phyloP scores from a whole-genome alignment of 495 filamentous ascomycete genomes.

The Aspergillus steynii region DNA sequence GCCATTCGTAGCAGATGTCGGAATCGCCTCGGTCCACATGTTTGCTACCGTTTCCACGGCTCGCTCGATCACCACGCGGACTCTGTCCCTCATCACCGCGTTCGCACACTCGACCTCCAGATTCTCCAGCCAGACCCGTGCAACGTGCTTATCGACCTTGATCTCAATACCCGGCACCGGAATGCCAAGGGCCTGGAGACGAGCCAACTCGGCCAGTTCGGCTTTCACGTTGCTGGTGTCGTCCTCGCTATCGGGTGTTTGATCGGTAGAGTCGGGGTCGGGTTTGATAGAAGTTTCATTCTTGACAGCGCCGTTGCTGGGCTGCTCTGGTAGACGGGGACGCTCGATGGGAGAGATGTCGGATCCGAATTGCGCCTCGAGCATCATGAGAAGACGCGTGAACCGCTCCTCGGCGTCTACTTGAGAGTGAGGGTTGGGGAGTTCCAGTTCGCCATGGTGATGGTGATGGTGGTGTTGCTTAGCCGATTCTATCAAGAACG shows the following conservation, averaged over 20 bases:
- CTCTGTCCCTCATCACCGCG: slow-evolving; percentile 70
- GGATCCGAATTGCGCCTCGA: slow-evolving; percentile 92
- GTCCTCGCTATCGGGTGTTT: slow-evolving; percentile 26
- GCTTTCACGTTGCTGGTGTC: slow-evolving; percentile 54
- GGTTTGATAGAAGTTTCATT: slow-evolving; percentile 25
- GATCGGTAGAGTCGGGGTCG: slow-evolving; percentile 25
- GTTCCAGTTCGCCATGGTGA: slow-evolving; percentile 32
- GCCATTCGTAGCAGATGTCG: slow-evolving; percentile 19
- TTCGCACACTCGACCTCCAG: slow-evolving; percentile 84
- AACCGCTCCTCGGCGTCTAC: slow-evolving; percentile 72
- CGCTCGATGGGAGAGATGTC: slow-evolving; percentile 71
- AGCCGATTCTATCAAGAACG: slow-evolving; percentile 48
- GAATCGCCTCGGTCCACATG: slow-evolving; percentile 54
- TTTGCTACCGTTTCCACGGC: slow-evolving; percentile 88
- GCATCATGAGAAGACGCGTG: slow-evolving; percentile 85
- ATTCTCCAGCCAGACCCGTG: slow-evolving; percentile 87
- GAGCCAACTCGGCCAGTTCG: slow-evolving; percentile 59
- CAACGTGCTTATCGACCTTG: slow-evolving; percentile 82
- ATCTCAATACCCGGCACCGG: slow-evolving; percentile 87
- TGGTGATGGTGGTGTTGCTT: slow-evolving; percentile 61
- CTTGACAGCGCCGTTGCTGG: slow-evolving; percentile 41
- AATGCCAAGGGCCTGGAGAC: slow-evolving; percentile 77
- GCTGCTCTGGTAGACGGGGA: slow-evolving; percentile 52
- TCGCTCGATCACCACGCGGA: slow-evolving; percentile 85
- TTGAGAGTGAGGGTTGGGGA: slow-evolving; percentile 69